These are phyloP conservation scores for Thermochaetoides thermophila DNA, from an alignment of 495 filamentous ascomycete species.

Conservation along the genomic window DNA sequence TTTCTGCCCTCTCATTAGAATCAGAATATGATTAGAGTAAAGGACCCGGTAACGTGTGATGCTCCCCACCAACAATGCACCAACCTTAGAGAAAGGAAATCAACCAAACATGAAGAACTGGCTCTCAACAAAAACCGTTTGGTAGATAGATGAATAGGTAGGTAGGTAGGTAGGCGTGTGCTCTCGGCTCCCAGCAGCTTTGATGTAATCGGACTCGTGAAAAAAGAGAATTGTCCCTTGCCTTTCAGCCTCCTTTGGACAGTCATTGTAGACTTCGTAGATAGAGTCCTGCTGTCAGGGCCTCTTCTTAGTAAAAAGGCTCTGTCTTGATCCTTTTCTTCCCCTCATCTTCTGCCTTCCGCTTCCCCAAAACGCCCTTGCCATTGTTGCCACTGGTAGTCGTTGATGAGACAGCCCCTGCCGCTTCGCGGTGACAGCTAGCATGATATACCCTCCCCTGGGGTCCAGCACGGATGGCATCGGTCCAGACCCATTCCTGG, in stretches of 20 bases:
- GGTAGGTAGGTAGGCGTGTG: too few species aligned
- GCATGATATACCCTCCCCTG: constrained; percentile 66
- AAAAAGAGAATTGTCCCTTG: not conserved
- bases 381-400: constrained; percentile 38
- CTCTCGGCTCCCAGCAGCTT: too few species aligned
- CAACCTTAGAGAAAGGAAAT: too few species aligned
- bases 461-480: constrained; percentile 58
- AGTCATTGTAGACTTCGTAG: not conserved
- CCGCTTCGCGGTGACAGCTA: constrained; percentile 75
- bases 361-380: constrained; percentile 46
- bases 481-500: constrained; percentile 95
- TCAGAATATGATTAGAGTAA: too few species aligned
- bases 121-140: too few species aligned
- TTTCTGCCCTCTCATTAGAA: too few species aligned
- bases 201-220: not conserved
- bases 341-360: constrained; percentile 47
- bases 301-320: not conserved
- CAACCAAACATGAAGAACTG: too few species aligned
- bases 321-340: not conserved
- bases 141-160: too few species aligned
- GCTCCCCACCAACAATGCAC: too few species aligned
- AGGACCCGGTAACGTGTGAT: too few species aligned
- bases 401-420: too few species aligned
- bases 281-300: too few species aligned
- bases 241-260: not conserved